Percentiles rank a stretch among this genome's conserved stretches.
Evolutionary conservation across 2,329 filamentous ascomycete species (phyloP).

Genomic region (Apiospora rasikravindrae): DNA sequence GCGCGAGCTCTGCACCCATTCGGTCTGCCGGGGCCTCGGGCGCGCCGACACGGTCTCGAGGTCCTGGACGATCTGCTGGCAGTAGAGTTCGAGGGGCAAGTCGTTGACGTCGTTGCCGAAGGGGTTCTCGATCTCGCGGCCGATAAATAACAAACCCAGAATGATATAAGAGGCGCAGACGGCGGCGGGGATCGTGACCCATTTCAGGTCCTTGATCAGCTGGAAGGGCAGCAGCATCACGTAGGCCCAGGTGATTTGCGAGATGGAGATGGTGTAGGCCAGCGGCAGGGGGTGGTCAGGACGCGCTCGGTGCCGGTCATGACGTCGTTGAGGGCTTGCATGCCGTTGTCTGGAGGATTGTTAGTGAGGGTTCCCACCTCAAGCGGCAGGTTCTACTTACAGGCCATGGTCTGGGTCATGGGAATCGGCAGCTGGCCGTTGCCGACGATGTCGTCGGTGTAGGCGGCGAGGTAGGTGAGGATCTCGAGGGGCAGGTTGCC

Average conservation of each 20-base stretch:
- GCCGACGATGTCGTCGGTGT: slow-evolving; percentile 67
- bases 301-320: slow-evolving; percentile 77
- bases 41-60: slow-evolving; percentile 66
- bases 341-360: not conserved
- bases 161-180: slow-evolving; percentile 80
- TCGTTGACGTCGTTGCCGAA: slow-evolving; percentile 87
- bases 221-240: slow-evolving; percentile 83
- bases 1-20: slow-evolving; percentile 52
- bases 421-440: slow-evolving; percentile 50
- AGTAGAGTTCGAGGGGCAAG: slow-evolving; percentile 76
- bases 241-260: slow-evolving; percentile 87
- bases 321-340: slow-evolving; percentile 68
- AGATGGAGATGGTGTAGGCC: slow-evolving; percentile 83
- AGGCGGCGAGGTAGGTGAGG: slow-evolving; percentile 71
- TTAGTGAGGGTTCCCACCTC: slow-evolving; percentile 57
- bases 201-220: slow-evolving; percentile 66
- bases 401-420: slow-evolving; percentile 73
- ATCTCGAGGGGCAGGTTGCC: slow-evolving; percentile 87
- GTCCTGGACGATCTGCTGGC: slow-evolving; percentile 72
- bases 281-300: slow-evolving; percentile 82
- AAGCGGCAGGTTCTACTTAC: too few species aligned
- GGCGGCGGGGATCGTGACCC: slow-evolving; percentile 80
- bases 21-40: slow-evolving; percentile 53
- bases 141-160: slow-evolving; percentile 74
- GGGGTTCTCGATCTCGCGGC: slow-evolving; percentile 83